Evolutionary conservation across 2,329 filamentous ascomycete species (phyloP).

Genomic region (Sclerotinia minor): DNA sequence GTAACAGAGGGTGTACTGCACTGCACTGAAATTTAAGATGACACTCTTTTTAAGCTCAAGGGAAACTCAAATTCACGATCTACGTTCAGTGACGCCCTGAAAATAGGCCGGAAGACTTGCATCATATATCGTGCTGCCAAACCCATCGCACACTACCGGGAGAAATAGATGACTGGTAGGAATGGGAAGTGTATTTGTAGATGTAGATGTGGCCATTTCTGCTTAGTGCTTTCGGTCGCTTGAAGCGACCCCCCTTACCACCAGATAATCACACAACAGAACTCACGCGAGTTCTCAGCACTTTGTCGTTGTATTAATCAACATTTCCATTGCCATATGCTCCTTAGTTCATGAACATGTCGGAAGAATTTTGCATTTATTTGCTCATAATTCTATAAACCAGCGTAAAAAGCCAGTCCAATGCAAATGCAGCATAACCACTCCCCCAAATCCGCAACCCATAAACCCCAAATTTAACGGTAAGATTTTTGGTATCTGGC

Average conservation of each 20-base stretch:
- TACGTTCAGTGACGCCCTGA: background rate
- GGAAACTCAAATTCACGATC: background rate
- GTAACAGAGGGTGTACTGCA: background rate
- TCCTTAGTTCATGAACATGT: constrained; percentile 33
- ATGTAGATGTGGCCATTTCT: constrained; percentile 7
- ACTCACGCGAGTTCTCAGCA: constrained; percentile 8
- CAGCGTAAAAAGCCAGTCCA: constrained; percentile 40
- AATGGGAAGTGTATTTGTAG: constrained; percentile 16
- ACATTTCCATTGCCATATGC: constrained; percentile 23
- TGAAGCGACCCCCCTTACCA: constrained; percentile 6
- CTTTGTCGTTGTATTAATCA: constrained; percentile 19
- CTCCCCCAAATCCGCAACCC: constrained; percentile 38
- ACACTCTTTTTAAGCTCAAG: background rate
- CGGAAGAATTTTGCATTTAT: constrained; percentile 41
- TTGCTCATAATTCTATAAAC: constrained; percentile 42
- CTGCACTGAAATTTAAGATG: background rate
- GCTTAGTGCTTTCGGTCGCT: constrained; percentile 14
- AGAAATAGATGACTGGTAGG: background rate
- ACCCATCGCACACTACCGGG: background rate
- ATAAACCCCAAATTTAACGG: constrained; percentile 66
- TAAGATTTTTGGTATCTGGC: constrained; percentile 99
- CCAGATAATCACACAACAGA: constrained; percentile 19
- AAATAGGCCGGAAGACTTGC: background rate
- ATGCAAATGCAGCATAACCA: constrained; percentile 43
- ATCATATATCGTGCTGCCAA: background rate